phyloP scores from a whole-genome alignment of 2,329 filamentous ascomycete genomes.

The Aspergillus viridinutans region DNA sequence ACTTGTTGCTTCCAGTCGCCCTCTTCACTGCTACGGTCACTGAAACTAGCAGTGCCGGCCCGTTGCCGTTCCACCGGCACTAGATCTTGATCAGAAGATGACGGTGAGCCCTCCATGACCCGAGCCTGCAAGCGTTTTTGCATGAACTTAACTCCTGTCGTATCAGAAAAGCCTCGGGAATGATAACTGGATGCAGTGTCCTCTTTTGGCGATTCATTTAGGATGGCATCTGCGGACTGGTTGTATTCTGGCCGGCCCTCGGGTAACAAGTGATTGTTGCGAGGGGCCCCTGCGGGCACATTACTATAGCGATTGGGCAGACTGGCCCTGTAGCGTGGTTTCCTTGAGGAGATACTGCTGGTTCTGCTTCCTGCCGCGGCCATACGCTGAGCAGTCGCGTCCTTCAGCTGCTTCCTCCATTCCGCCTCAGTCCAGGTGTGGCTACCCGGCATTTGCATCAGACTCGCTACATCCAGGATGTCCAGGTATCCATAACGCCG shows the following conservation, averaged over 20 bases:
- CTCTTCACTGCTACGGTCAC: constrained; percentile 40
- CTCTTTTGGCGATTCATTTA: constrained; percentile 23
- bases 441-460: constrained; percentile 77
- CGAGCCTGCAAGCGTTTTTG: constrained; percentile 12
- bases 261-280: constrained; percentile 16
- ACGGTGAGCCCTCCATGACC: constrained; percentile 28
- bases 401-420: constrained; percentile 86
- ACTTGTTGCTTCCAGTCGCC: constrained; percentile 28
- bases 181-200: constrained; percentile 22
- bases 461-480: constrained; percentile 72
- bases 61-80: constrained; percentile 21
- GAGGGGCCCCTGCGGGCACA: constrained; percentile 28
- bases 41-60: constrained; percentile 21
- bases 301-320: constrained; percentile 32
- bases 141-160: constrained; percentile 17
- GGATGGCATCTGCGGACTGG: constrained; percentile 34
- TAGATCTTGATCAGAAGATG: constrained; percentile 36
- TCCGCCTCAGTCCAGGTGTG: constrained; percentile 76
- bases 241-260: constrained; percentile 27
- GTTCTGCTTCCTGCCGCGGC: constrained; percentile 38
- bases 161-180: constrained; percentile 31
- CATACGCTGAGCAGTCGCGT: constrained; percentile 63
- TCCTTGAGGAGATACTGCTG: constrained; percentile 56
- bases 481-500: constrained; percentile 88
- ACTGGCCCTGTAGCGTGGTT: constrained; percentile 37